Conservation (phyloP, 257 asterid genomes). For the Gentiana macrophylla region DNA sequence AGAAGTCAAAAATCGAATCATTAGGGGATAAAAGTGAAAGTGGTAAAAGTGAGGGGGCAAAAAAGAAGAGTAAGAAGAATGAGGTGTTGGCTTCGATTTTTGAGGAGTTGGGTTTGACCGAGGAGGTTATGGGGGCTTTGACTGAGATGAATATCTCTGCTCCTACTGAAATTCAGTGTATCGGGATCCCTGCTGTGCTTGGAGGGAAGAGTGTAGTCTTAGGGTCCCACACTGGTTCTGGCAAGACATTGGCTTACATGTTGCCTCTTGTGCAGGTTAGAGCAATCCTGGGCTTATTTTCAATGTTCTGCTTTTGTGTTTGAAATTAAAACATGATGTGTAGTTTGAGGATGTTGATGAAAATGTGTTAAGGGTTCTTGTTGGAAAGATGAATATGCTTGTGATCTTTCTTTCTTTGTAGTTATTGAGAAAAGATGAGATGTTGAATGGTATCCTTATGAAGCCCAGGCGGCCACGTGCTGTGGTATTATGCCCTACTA, state of each 20-base stretch:
- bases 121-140: conserved; percentile 67
- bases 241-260: conserved; percentile 93
- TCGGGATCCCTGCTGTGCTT: conserved; percentile 81
- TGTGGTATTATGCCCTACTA: conserved; percentile 89
- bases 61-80: conserved; percentile 31
- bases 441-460: conserved; percentile 67
- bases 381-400: conserved; percentile 2
- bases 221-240: conserved; percentile 98
- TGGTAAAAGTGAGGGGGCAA: conserved; percentile 31
- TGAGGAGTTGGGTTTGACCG: conserved; percentile 76
- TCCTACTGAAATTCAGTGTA: conserved; percentile 90
- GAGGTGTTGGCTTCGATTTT: conserved; percentile 49
- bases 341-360: not conserved
- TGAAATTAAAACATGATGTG: not conserved
- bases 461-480: conserved; percentile 98
- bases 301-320: not conserved
- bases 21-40: conserved; percentile 11
- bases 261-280: conserved; percentile 88
- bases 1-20: conserved; percentile 4
- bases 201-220: conserved; percentile 66
- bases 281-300: not conserved
- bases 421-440: conserved; percentile 86
- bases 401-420: conserved; percentile 18
- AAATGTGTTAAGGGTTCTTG: not conserved
- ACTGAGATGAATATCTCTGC: conserved; percentile 71